phyloP scores from a whole-genome alignment of 352 stramenopile species.

The Phytophthora fragariae region DNA sequence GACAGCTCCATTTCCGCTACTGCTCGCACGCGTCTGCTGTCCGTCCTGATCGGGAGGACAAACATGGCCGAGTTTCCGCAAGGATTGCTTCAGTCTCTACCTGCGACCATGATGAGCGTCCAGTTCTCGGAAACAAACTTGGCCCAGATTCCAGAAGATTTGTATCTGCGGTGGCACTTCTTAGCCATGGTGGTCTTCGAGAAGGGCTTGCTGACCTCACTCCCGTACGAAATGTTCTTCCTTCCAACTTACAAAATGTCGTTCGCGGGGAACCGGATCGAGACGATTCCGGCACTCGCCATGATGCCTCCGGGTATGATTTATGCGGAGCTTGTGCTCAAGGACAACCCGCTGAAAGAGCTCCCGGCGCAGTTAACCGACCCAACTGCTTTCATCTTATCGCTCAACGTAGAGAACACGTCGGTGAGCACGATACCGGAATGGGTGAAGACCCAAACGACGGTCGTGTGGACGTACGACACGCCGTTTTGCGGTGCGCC shows the following conservation, averaged over 20 bases:
- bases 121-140: constrained; percentile 36
- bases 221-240: constrained; percentile 40
- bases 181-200: constrained; percentile 21
- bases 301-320: constrained; percentile 36
- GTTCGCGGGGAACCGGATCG: constrained; percentile 19
- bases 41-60: constrained; percentile 18
- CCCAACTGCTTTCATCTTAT: constrained; percentile 25
- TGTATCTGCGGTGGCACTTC: constrained; percentile 23
- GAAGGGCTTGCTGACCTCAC: constrained; percentile 20
- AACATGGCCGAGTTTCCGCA: constrained; percentile 25
- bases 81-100: constrained; percentile 25
- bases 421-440: constrained; percentile 18
- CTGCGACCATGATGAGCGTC: constrained; percentile 14
- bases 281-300: constrained; percentile 21
- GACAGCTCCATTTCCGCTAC: constrained; percentile 27
- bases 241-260: constrained; percentile 15
- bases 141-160: constrained; percentile 9
- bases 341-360: constrained; percentile 24
- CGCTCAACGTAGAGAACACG: constrained; percentile 31
- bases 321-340: constrained; percentile 19
- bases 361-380: constrained; percentile 19
- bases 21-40: constrained; percentile 11
- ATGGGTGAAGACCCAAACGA: constrained; percentile 20
- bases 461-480: constrained; percentile 19
- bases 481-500: constrained; percentile 22